phyloP scores from a whole-genome alignment of 2,329 filamentous ascomycete species.

The Gaeumannomyces tritici region DNA sequence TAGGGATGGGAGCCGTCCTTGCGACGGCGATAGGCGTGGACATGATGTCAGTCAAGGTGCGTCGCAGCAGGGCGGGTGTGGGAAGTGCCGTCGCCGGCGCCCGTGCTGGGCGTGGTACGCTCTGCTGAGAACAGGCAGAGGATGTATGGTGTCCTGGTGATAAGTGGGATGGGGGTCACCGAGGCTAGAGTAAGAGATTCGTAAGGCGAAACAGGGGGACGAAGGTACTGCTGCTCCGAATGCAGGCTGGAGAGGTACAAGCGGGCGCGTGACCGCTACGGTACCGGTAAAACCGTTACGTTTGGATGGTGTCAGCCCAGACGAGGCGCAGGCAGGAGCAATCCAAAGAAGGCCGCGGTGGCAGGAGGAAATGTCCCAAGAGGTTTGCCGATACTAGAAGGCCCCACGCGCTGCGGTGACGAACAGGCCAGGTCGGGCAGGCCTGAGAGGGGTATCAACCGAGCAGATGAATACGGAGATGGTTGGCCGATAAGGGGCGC shows the following conservation, averaged over 20 bases:
- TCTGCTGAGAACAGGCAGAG: background rate
- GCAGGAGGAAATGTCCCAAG: background rate
- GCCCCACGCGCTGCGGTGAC: too few relatives aligned
- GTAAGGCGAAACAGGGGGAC: background rate
- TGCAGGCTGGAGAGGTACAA: background rate
- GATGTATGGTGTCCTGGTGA: background rate
- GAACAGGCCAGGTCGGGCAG: too few relatives aligned
- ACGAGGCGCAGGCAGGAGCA: background rate
- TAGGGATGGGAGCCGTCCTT: conserved; percentile 56
- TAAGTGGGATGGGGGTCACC: background rate
- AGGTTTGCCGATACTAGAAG: background rate
- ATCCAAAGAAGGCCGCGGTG: background rate
- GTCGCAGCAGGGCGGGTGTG: background rate
- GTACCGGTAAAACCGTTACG: background rate
- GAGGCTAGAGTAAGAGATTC: background rate
- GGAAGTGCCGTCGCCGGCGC: background rate
- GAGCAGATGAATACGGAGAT: too few relatives aligned
- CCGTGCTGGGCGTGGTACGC: background rate
- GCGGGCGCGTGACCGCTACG: background rate
- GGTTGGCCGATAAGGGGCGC: too few relatives aligned
- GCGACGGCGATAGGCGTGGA: conserved; percentile 43
- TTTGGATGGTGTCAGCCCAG: background rate
- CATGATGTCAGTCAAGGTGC: conserved; percentile 29
- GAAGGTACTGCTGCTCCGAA: background rate
- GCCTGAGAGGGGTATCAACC: too few relatives aligned